phyloP scores from a whole-genome alignment of 257 asterid genomes.

The Mentha longifolia region DNA sequence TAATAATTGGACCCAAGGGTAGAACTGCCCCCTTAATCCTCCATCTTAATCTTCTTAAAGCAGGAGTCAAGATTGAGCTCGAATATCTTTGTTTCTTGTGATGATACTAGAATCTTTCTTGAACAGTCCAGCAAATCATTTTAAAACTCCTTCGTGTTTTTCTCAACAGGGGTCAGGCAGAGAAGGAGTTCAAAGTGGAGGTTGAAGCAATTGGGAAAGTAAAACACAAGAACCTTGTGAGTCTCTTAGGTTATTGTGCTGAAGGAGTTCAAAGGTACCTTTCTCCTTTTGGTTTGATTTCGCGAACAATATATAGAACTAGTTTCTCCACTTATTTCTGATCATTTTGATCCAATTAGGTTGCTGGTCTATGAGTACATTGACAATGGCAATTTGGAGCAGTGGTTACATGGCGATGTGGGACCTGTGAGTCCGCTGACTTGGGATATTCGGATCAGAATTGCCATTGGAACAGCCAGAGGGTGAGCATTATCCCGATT shows the following conservation, averaged over 20 bases:
- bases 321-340: slow-evolving; percentile 7
- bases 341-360: slow-evolving; percentile 49
- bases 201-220: slow-evolving; percentile 99
- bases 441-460: slow-evolving; percentile 92
- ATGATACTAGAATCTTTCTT: not conserved
- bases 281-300: slow-evolving; percentile 16
- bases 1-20: not conserved
- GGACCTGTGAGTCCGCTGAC: slow-evolving; percentile 91
- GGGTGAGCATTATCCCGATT: slow-evolving; percentile 54
- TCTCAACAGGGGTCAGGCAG: slow-evolving; percentile 89
- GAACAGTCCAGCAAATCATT: slow-evolving; percentile 7
- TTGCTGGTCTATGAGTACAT: slow-evolving; percentile 90
- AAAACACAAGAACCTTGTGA: slow-evolving; percentile 95
- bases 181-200: slow-evolving; percentile 94
- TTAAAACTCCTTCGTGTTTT: slow-evolving; percentile 24
- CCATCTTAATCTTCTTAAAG: slow-evolving; percentile 11
- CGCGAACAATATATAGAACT: not conserved
- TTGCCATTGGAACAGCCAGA: slow-evolving; percentile 92
- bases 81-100: not conserved
- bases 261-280: slow-evolving; percentile 85
- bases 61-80: slow-evolving; percentile 12
- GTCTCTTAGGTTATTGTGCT: slow-evolving; percentile 90
- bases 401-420: slow-evolving; percentile 96
- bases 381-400: slow-evolving; percentile 96
- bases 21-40: slow-evolving; percentile 3